Conservation (phyloP, 225 moss, liverwort and hornwort species). For the Polytrichum formosum region DNA sequence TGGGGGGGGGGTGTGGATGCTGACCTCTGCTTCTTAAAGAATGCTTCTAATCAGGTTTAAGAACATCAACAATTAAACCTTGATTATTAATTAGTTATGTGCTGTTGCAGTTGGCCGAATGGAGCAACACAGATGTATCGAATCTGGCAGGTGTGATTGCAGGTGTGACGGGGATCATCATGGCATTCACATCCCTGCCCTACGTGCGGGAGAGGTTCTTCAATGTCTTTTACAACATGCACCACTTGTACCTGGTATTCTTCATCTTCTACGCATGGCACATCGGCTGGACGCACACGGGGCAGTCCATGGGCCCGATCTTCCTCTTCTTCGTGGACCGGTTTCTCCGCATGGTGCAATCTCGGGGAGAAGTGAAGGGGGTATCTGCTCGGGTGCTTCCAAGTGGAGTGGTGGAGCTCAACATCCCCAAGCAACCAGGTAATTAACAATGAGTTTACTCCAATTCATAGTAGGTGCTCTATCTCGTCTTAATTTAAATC, state of each 20-base stretch:
- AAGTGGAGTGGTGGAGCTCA: conserved; percentile 61
- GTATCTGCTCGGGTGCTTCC: conserved; percentile 46
- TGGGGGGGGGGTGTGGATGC: too few species aligned
- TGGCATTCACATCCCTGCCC: conserved; percentile 42
- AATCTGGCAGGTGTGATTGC: conserved; percentile 31
- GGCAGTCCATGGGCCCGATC: conserved; percentile 35
- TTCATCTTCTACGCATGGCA: conserved; percentile 41
- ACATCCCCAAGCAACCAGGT: conserved; percentile 37
- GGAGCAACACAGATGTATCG: conserved; percentile 23
- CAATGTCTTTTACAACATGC: conserved; percentile 51
- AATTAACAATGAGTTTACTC: not conserved
- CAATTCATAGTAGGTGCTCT: too few species aligned
- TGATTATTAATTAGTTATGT: conserved; percentile 9
- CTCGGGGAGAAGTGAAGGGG: conserved; percentile 29
- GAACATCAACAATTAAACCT: not conserved
- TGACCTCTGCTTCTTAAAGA: not conserved
- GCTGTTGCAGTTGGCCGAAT: conserved; percentile 27
- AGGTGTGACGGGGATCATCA: conserved; percentile 18
- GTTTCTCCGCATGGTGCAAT: conserved; percentile 66
- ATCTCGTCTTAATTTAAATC: too few species aligned
- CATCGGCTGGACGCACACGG: conserved; percentile 19
- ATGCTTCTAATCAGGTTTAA: not conserved
- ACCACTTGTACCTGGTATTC: conserved; percentile 65
- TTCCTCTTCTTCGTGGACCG: conserved; percentile 83
- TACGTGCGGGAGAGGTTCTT: conserved; percentile 32